Evolutionary conservation across 495 filamentous ascomycete genomes (phyloP), one percentile per base, ranked within the genome.

Genomic region (Evernia prunastri): DNA sequence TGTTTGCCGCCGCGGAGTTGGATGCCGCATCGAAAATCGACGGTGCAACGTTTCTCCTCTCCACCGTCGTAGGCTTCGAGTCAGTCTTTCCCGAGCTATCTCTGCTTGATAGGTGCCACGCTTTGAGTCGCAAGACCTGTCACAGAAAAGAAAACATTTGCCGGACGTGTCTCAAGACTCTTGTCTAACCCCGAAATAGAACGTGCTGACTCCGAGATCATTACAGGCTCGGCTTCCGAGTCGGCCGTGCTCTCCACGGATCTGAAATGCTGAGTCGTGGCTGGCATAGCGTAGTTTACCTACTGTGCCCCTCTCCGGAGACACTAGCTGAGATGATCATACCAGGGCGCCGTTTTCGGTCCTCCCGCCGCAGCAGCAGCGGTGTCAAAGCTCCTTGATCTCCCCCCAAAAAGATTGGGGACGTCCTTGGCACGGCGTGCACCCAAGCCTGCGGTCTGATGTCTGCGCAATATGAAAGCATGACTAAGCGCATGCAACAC

Each of bases 401-500:
- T 79, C 1, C 64, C 1, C 56, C 75, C 15, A 60, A 54, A 27
- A 56, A 67, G 13, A 75, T 74, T 15, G 75, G 80, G 59, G 66
- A 70, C 15, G 74, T 74, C 0, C 54, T 79, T 4, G 79, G 78
- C 12, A 80, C 74, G 2, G 78, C 77, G 8, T 78, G 72, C 57
- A 79, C 76, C 0, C 74, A 79, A 59, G 71, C 73, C 5, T 71
- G 75, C 47, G 76, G 79, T 0, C 61, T 78, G 10, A 80, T 81
- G 75, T 68, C 74, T 15, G 78, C 77, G 23, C 77, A 81, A 58
- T 78, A 71, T 58, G 78, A 76, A 39, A 72, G 76, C 17, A 71
- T 72, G 60, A 71, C 77, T 3, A 81, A 79, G 64, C 71, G 75
- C 8, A 77, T 80, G 75, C 76, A 79, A 63, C 78, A 80, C 58